Evolutionary conservation across 1,139 yeast genomes (phyloP), one percentile per base, ranked within the genome.

Genomic region (Casaregolazyma lundiana): DNA sequence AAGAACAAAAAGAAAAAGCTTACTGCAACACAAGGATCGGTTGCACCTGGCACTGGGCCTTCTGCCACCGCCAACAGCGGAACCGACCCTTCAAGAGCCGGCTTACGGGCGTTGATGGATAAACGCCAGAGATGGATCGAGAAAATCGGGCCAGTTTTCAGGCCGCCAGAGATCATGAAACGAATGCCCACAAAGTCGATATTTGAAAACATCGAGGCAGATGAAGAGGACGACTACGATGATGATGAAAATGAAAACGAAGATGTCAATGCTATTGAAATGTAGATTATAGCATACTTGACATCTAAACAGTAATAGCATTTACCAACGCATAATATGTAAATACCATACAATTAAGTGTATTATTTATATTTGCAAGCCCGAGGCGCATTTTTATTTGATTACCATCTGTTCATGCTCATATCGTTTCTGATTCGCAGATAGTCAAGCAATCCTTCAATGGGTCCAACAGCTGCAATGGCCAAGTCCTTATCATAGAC

Each of bases 101-200:
- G 96, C 2, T 73, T 90, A 50, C 77, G 81, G 56, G 81, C 92
- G 1, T 67, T 90, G 48, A 68, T 92, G 54, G 97, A 90, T 54
- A 92, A 92, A 67, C 78, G 98, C 49, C 71, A 67, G 51, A 79
- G 94, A 56, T 92, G 98, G 98, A 84, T 90, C 42, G 78, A 77
- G 19, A 87, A 82, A 63, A 87, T 94, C 54, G 97, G 97, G 1
- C 86, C 87, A 24, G 75, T 90, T 46, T 92, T 92, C 66, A 73
- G 70, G 49, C 73, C 82, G 15, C 71, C 70, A 26, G 77, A 83
- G 5, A 79, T 81, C 52, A 73, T 81, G 59, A 84, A 85, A 85
- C 72, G 94, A 43, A 80, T 84, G 51, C 97, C 97, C 2, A 64
- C 64, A 32, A 80, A 76, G 49, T 73, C 82, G 21, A 75, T 86